These are phyloP conservation scores for Lodderomyces elongisporus DNA, from an alignment of 1,139 yeast genomes.

Conservation along the genomic window DNA sequence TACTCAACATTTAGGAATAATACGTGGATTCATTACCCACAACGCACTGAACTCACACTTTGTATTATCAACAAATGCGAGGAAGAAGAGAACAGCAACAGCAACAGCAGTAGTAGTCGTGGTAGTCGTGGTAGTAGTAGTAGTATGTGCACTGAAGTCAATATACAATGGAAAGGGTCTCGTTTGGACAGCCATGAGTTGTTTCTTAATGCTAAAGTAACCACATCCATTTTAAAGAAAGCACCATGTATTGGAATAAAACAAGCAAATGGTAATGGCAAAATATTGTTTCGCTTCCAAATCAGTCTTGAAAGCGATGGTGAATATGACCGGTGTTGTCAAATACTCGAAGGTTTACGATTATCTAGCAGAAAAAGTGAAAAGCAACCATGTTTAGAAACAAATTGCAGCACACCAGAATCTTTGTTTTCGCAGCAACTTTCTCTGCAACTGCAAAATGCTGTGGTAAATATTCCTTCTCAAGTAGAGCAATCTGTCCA, in stretches of 20 bases:
- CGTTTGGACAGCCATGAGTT: conserved; percentile 11
- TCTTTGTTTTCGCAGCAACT: no score
- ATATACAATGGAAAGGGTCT: conserved; percentile 20
- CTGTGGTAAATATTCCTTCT: no score
- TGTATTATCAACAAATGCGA: conserved; percentile 13
- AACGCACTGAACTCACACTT: conserved; percentile 20
- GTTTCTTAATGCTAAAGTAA: conserved; percentile 8
- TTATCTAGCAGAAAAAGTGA: no score
- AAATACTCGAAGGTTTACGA: conserved; percentile 5
- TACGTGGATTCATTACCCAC: conserved; percentile 25
- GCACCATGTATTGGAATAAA: conserved; percentile 25
- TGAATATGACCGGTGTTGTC: conserved; percentile 13
- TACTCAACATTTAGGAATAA: conserved; percentile 9
- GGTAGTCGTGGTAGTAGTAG: background rate
- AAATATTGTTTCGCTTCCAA: conserved; percentile 18
- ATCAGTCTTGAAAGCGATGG: conserved; percentile 14
- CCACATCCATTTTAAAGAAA: conserved; percentile 18
- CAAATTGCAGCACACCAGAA: no score
- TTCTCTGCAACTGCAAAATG: no score
- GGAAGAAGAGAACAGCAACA: no score
- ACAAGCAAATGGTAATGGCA: no score
- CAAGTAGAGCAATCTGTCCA: no score
- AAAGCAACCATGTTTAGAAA: no score
- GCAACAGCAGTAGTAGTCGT: conserved; percentile 9
- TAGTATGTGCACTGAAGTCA: no score